These are phyloP conservation scores for Wilhelminamyces savonicus DNA, from an alignment of 805 yeast species.

Conservation along the genomic window DNA sequence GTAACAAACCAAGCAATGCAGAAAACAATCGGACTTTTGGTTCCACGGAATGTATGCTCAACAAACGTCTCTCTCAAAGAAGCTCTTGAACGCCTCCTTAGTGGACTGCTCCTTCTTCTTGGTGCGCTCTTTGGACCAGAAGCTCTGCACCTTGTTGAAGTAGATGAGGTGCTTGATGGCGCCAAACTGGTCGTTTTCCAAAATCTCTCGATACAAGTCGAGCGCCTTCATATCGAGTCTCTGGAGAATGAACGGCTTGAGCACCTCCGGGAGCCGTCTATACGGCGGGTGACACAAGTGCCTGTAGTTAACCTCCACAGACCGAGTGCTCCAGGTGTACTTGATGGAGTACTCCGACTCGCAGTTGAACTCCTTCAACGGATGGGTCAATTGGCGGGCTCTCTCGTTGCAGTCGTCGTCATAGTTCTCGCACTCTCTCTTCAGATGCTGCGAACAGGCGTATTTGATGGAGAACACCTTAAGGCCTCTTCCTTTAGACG, in stretches of 20 bases:
- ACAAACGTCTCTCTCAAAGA: too few relatives aligned
- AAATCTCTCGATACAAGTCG: slow-evolving; percentile 10
- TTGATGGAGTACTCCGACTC: slow-evolving; percentile 9
- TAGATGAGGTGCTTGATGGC: slow-evolving; percentile 8
- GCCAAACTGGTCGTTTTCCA: slow-evolving; percentile 5
- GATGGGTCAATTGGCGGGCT: slow-evolving; percentile 6
- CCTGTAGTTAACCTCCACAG: slow-evolving; percentile 8
- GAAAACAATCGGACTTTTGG: too few relatives aligned
- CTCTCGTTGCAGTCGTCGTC: too few relatives aligned
- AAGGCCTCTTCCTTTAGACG: slow-evolving; percentile 10
- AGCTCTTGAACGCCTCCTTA: slow-evolving; percentile 12
- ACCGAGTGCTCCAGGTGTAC: slow-evolving; percentile 9
- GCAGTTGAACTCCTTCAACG: slow-evolving; percentile 11
- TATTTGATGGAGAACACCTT: slow-evolving; percentile 12
- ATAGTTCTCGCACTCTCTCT: background rate
- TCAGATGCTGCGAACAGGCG: slow-evolving; percentile 12
- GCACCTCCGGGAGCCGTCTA: slow-evolving; percentile 10
- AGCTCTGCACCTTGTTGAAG: slow-evolving; percentile 13
- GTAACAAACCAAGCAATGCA: too few relatives aligned
- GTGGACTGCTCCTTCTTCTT: slow-evolving; percentile 9
- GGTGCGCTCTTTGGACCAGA: slow-evolving; percentile 12
- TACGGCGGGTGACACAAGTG: slow-evolving; percentile 10
- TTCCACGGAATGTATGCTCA: too few relatives aligned
- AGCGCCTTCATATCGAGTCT: slow-evolving; percentile 11
- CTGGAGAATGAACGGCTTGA: slow-evolving; percentile 10